Conservation (phyloP, 768 basidiomycete species). For the Boletus tomentosulus region DNA sequence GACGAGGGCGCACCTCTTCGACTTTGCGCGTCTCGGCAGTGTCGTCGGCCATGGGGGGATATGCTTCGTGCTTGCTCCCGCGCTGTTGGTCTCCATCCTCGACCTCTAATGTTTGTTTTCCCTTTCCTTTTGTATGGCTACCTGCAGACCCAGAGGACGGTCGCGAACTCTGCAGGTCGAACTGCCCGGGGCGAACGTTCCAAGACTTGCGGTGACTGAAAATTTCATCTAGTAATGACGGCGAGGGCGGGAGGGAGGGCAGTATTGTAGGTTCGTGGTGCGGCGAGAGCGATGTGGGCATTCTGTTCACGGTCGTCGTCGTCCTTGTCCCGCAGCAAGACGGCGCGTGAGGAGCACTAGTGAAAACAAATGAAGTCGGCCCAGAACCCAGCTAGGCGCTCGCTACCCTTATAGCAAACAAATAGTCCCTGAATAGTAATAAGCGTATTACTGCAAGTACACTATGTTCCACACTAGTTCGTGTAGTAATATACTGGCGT, state of each 20-base stretch:
- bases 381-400: conserved; percentile 29
- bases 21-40: conserved; percentile 64
- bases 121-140: conserved; percentile 26
- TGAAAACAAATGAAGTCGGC: conserved; percentile 1
- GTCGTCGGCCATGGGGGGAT: conserved; percentile 68
- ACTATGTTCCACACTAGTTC: neutral
- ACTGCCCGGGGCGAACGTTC: conserved; percentile 29
- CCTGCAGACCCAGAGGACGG: conserved; percentile 8
- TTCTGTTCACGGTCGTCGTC: conserved; percentile 11
- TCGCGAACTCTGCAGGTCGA: conserved; percentile 20
- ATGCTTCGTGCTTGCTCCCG: conserved; percentile 29
- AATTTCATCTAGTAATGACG: conserved; percentile 43
- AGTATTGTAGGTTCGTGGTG: conserved; percentile 8
- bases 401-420: conserved; percentile 29
- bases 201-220: conserved; percentile 34
- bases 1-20: conserved; percentile 53
- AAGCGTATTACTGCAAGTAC: too few species aligned
- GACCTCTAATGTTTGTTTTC: conserved; percentile 24
- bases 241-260: conserved; percentile 36
- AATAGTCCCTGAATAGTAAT: neutral
- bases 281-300: conserved; percentile 16
- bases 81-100: conserved; percentile 19
- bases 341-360: neutral
- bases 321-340: neutral
- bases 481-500: too few species aligned